Conservation (phyloP, 192 early-diverging fungal genomes). For the Coemansia sp. region DNA sequence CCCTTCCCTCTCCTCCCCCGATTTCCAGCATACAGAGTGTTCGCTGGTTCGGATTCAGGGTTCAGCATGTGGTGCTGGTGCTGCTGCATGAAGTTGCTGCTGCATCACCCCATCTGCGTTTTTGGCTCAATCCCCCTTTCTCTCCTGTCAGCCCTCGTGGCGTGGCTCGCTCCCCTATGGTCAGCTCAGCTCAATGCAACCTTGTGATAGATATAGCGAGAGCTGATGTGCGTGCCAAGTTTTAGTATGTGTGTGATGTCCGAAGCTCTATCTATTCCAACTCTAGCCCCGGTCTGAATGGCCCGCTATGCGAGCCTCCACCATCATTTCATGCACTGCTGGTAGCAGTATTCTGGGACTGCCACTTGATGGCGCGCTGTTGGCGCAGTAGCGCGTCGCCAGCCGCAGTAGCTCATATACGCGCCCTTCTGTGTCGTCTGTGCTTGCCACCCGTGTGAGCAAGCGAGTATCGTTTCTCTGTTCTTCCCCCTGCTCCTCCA, state of each 20-base stretch:
- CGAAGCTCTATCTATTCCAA: neutral
- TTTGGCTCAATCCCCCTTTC: neutral
- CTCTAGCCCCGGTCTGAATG: neutral
- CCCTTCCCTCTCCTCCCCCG: neutral
- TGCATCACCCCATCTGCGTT: slow-evolving; percentile 12
- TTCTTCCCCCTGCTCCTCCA: slow-evolving; percentile 1
- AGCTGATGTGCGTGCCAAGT: neutral
- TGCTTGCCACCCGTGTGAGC: slow-evolving; percentile 1
- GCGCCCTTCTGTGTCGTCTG: neutral
- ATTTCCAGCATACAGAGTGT: neutral
- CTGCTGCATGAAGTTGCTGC: neutral
- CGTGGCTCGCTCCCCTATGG: neutral
- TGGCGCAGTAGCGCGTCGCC: slow-evolving; percentile 10
- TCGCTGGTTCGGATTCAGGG: slow-evolving; percentile 1
- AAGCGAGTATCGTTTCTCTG: neutral
- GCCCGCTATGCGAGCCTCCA: slow-evolving; percentile 7
- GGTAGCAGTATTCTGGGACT: slow-evolving; percentile 3
- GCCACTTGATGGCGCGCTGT: neutral
- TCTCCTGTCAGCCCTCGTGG: slow-evolving; percentile 1
- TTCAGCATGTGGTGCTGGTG: slow-evolving; percentile 5
- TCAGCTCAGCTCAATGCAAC: neutral
- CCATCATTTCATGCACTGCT: neutral
- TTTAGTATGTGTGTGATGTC: neutral
- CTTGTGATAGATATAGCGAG: neutral
- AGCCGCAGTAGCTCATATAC: slow-evolving; percentile 9